A percentile compares a stretch with the other conserved stretches of the same genome.
Conservation (phyloP, 1,139 yeast species). For the Sugiyamaella neomexicana region DNA sequence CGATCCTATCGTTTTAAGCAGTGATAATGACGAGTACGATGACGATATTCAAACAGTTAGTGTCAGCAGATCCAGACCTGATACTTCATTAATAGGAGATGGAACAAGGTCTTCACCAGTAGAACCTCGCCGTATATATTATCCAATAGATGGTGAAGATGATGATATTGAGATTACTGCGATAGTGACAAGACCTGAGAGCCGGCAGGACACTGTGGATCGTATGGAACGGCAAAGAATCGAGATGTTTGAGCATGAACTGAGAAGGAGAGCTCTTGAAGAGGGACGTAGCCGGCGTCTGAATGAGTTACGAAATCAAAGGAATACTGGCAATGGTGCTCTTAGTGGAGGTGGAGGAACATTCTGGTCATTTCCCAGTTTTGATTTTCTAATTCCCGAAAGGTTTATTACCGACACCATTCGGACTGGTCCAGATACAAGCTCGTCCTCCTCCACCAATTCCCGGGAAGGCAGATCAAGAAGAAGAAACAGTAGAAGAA, state of each 20-base stretch:
- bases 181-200: background rate
- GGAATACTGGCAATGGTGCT: background rate
- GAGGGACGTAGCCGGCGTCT: background rate
- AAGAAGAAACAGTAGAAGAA: background rate
- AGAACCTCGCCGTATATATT: background rate
- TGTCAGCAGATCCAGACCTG: background rate
- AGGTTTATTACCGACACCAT: background rate
- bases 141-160: slow-evolving; percentile 8
- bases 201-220: background rate
- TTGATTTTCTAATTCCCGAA: slow-evolving; percentile 1
- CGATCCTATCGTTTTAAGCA: slow-evolving; percentile 8
- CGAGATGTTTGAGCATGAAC: background rate
- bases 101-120: background rate
- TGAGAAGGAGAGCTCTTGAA: background rate
- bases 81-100: background rate
- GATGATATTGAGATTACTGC: slow-evolving; percentile 16
- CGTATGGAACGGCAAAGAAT: background rate
- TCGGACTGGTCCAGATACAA: background rate
- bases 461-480: too few species aligned
- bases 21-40: background rate
- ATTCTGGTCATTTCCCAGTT: slow-evolving; percentile 2
- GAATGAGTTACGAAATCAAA: background rate
- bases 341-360: background rate
- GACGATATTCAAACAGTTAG: slow-evolving; percentile 8
- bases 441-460: too few species aligned